Conservation (phyloP, 176 grass and related monocot genomes). For the Raddia distichophylla region DNA sequence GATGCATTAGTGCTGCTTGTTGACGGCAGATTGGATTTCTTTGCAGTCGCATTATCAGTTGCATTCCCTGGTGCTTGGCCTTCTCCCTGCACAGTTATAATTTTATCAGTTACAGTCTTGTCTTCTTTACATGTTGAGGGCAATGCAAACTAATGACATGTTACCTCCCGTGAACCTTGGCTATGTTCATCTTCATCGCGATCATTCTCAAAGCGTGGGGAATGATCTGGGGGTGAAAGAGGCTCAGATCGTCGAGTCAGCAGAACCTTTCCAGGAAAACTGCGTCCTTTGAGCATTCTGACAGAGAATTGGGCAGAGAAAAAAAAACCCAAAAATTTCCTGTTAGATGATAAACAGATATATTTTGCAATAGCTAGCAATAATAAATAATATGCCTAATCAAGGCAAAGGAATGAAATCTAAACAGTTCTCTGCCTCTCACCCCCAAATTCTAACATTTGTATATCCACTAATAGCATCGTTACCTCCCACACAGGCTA, state of each 20-base stretch:
- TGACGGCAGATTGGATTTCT: conserved; percentile 60
- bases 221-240: conserved; percentile 52
- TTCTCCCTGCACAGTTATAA: conserved; percentile 49
- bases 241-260: conserved; percentile 73
- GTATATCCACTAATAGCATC: background rate
- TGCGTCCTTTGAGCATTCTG: conserved; percentile 91
- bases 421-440: too few relatives aligned
- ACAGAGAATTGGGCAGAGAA: background rate
- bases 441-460: background rate
- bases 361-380: background rate
- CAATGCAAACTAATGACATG: conserved; percentile 15
- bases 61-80: conserved; percentile 48
- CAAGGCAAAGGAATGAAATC: background rate
- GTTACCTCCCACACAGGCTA: background rate
- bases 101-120: conserved; percentile 17
- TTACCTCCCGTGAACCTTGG: conserved; percentile 64
- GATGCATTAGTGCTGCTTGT: conserved; percentile 58
- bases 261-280: conserved; percentile 91
- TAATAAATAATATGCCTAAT: background rate
- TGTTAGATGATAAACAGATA: conserved; percentile 15
- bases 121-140: conserved; percentile 7
- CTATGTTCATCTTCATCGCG: conserved; percentile 53
- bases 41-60: conserved; percentile 40
- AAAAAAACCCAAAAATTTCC: background rate
- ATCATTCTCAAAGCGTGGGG: conserved; percentile 60